Conservation (phyloP, 441 rosid species). For the Codiaeum variegatum region DNA sequence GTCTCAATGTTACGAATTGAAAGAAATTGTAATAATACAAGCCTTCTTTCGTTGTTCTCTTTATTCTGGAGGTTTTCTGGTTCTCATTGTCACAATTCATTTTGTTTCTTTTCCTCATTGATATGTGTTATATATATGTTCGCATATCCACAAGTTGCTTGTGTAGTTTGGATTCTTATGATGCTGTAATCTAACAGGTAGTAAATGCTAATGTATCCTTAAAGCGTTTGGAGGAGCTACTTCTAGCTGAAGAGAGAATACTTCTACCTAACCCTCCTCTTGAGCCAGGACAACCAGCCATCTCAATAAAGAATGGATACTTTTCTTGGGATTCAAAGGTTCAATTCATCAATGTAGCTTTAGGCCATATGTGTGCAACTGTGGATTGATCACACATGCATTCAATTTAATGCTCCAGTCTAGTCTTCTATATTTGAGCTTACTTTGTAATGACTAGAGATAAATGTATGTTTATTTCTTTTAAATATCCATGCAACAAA, state of each 20-base stretch:
- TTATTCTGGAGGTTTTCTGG: background rate
- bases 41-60: background rate
- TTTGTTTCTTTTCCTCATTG: background rate
- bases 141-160: background rate
- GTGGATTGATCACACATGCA: background rate
- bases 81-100: background rate
- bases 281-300: constrained; percentile 68
- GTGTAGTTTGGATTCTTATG: constrained; percentile 24
- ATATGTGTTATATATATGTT: background rate
- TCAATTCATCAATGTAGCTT: background rate
- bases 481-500: background rate
- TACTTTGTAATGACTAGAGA: background rate
- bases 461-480: background rate
- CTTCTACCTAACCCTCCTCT: constrained; percentile 91
- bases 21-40: background rate
- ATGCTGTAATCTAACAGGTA: constrained; percentile 40
- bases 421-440: background rate
- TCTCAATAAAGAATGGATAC: constrained; percentile 79
- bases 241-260: constrained; percentile 85
- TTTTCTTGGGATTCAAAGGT: constrained; percentile 99
- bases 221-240: constrained; percentile 89
- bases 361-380: background rate
- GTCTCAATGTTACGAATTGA: background rate
- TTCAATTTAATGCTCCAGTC: background rate
- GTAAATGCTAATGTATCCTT: constrained; percentile 94